Conservation (phyloP, 345 rosid genomes). For the Rhodomyrtus tomentosa region DNA sequence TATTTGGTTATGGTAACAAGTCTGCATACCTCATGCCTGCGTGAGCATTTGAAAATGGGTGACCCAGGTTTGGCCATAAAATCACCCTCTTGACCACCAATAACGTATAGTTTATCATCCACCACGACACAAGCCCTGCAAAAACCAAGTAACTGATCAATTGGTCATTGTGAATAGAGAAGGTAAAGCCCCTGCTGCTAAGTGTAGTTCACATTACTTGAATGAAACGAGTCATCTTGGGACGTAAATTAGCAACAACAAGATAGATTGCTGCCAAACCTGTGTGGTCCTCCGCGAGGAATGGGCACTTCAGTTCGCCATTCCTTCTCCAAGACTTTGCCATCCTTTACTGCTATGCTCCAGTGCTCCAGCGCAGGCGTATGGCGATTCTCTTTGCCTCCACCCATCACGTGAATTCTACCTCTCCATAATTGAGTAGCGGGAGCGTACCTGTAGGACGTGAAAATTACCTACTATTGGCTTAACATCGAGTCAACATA, state of each 20-base stretch:
- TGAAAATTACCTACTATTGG: background rate
- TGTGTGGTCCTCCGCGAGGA: slow-evolving; percentile 92
- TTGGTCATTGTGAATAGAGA: background rate
- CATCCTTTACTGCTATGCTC: slow-evolving; percentile 78
- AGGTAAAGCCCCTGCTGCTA: background rate
- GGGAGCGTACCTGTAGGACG: slow-evolving; percentile 61
- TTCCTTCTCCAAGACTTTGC: slow-evolving; percentile 44
- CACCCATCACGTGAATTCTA: slow-evolving; percentile 89
- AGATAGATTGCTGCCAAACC: slow-evolving; percentile 16
- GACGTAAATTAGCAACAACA: background rate
- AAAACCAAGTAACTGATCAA: background rate
- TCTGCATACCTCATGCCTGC: slow-evolving; percentile 54
- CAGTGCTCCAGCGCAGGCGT: slow-evolving; percentile 69
- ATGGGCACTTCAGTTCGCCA: slow-evolving; percentile 63
- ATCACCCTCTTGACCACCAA: slow-evolving; percentile 93
- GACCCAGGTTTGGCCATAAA: slow-evolving; percentile 87
- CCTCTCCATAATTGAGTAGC: slow-evolving; percentile 94
- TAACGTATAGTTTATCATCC: slow-evolving; percentile 39
- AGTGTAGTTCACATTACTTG: background rate
- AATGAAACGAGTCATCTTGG: background rate
- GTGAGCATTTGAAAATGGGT: slow-evolving; percentile 75
- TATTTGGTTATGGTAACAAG: background rate
- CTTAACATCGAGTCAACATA: background rate
- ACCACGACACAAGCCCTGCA: slow-evolving; percentile 53
- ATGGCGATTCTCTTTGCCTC: slow-evolving; percentile 79